Base-by-base conservation (phyloP, 2,329 filamentous ascomycete species). In the Colletotrichum gigasporum region DNA sequence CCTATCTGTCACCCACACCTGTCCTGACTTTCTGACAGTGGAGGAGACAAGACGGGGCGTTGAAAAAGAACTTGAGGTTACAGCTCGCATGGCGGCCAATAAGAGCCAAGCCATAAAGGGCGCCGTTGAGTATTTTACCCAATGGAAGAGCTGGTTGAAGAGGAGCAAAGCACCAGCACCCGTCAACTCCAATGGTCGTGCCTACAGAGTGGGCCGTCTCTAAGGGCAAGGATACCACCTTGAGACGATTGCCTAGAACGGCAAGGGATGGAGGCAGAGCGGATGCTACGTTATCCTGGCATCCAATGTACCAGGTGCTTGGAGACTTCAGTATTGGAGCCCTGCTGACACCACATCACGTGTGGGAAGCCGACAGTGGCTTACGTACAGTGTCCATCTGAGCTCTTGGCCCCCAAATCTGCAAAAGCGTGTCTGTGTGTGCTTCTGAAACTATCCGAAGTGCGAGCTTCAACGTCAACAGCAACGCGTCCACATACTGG, bases 31-130 rank as follows among this genome's bases (percentile, higher is more conserved):
- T n/a, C n/a, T n/a, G n/a, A n/a, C n/a, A n/a, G 10, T 26, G 18
- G 18, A 12, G 18, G 16, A 22, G 2, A 22, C 14, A 18, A 16
- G 47, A n/a, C n/a, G 30, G 35, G 55, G 41, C 35, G 34, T 62
- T 28, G 26, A 50, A 50, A 50, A 50, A 52, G 56, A 54, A 48
- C 44, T 30, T 48, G 16, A 26, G 42, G 32, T 44, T 48, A 28
- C 16, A 60, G 32, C 50, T 65, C 62, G 62, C 62, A 44, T 54
- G 28, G 7, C 9, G 20, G 30, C 62, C 62, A 65, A 62, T 65
- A 5, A 41, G 22, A 24, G 14, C n/a, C 41, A 35, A 50, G 32
- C 10, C 10, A 41, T n/a, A 16, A 12, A 20, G 35, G 28, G 16
- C 26, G 16, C 10, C 28, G 41, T 50, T 24, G 16, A 62, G 62